Conservation (phyloP, 1,284 basidiomycete genomes). For the Ceratobasidium sp. region DNA sequence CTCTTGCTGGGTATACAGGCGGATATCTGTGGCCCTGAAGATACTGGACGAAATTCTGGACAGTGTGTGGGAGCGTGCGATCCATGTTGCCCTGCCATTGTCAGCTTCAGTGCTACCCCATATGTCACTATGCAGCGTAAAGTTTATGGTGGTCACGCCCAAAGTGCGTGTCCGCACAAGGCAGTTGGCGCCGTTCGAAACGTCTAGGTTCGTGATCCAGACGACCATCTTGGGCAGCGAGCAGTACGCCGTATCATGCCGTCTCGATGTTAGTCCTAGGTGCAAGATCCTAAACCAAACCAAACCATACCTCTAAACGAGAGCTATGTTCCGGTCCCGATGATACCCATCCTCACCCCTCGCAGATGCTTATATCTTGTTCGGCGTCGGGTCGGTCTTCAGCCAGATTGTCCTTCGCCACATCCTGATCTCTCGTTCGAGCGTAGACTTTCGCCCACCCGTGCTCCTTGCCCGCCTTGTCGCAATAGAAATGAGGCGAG, state of each 20-base stretch:
- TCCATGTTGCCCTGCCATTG: too few relatives aligned
- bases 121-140: too few relatives aligned
- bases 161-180: too few relatives aligned
- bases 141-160: too few relatives aligned
- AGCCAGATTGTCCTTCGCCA: slow-evolving; percentile 61
- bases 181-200: too few relatives aligned
- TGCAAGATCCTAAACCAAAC: slow-evolving; percentile 59
- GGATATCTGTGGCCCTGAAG: slow-evolving; percentile 17
- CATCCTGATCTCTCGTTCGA: slow-evolving; percentile 58
- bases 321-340: slow-evolving; percentile 57
- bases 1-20: not conserved
- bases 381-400: slow-evolving; percentile 60
- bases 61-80: too few relatives aligned
- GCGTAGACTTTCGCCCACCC: slow-evolving; percentile 64
- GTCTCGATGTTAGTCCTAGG: slow-evolving; percentile 64
- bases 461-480: slow-evolving; percentile 60
- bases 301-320: not conserved
- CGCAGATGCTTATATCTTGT: slow-evolving; percentile 61
- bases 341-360: slow-evolving; percentile 61
- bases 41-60: slow-evolving; percentile 9
- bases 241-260: too few relatives aligned
- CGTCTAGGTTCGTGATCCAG: too few relatives aligned
- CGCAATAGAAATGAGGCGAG: slow-evolving; percentile 63
- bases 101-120: too few relatives aligned
- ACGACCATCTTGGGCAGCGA: too few relatives aligned